These are phyloP conservation scores for Fusarium sp. DNA, from an alignment of 2,329 filamentous ascomycete species.

Conservation along the genomic window DNA sequence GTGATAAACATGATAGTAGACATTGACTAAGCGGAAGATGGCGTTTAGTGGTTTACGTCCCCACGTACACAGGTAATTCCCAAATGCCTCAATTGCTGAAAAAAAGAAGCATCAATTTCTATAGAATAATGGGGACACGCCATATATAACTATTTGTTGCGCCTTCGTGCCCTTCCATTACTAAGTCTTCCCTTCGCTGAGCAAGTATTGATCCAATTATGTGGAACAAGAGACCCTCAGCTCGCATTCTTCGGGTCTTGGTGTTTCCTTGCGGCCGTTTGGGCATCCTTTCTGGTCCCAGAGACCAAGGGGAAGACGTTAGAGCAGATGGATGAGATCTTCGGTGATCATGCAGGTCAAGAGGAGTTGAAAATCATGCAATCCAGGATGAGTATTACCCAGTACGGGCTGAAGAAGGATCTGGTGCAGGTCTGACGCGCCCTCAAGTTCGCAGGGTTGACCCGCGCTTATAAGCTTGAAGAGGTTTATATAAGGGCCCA, in stretches of 20 bases:
- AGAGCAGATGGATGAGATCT: slow-evolving; percentile 34
- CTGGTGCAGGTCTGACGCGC: not conserved
- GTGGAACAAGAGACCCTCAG: not conserved
- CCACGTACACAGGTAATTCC: not conserved
- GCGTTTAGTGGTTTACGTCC: not conserved
- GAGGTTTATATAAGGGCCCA: accelerated
- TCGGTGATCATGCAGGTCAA: slow-evolving; percentile 11
- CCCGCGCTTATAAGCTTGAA: accelerated
- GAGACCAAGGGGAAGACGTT: slow-evolving; percentile 31
- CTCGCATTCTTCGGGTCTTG: slow-evolving; percentile 63
- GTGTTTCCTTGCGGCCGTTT: slow-evolving; percentile 57
- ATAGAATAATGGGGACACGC: no score
- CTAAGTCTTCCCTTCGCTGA: not conserved
- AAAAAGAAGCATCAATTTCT: no score
- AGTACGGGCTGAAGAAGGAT: not conserved
- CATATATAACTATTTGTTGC: no score
- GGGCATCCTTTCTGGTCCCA: slow-evolving; percentile 35
- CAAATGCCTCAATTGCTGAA: no score
- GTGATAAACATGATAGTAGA: not conserved
- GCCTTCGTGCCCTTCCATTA: no score
- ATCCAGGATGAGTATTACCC: not conserved
- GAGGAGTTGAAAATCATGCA: slow-evolving; percentile 9
- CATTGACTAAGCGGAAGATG: not conserved
- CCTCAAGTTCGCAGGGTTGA: accelerated
- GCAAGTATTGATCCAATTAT: not conserved